Evolutionary conservation across 2,329 filamentous ascomycete genomes (phyloP), one percentile per base, ranked within the genome.

Genomic region (Pseudogymnoascus sp.): DNA sequence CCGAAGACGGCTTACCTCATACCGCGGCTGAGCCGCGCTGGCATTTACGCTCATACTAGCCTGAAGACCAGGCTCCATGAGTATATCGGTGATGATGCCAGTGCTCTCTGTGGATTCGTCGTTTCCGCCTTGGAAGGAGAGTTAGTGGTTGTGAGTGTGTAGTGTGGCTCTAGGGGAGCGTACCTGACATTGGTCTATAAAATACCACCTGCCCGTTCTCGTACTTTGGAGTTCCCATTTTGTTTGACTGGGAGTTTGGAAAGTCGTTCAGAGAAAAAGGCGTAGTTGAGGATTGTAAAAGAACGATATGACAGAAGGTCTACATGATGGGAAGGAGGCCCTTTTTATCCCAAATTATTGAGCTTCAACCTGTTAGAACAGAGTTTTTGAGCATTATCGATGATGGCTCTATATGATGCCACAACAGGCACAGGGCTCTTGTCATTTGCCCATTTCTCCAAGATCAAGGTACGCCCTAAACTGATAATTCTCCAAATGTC

Each of bases 191-290:
- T 31, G 47, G 47, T 8, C 16, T 57, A 18, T 57, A 57, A 12
- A 57, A 57, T 18, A 57, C 47, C n/a, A 57, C 47, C 26, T 57
- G 47, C 8, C 47, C 47, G n/a, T 34, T 57, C n/a, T 57, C 47
- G 26, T 16, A 57, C 47, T 57, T 57, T 34, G 47, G 47, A 57
- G 26, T 12, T 18, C 10, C 47, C 47, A 57, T 57, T 34, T 31
- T 57, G 14, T 11, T 11, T 54, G 7, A 31, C 2, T 31, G 14
- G n/a, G 23, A 16, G 23, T 34, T 29, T 26, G 1, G 45, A 3
- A n/a, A 16, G 45, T 16, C 5, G 4, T 54, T 16, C 29, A 5
- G 16, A 5, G 3, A 8, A 16, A 31, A 11, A 5, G 10, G 4
- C 12, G 11, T n/a, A 18, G 7, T 14, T 5, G 14, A 5, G 14